These are phyloP conservation scores for Schizosaccharomyces versatilis DNA, from an alignment of 1,139 yeast genomes.

Conservation along the genomic window DNA sequence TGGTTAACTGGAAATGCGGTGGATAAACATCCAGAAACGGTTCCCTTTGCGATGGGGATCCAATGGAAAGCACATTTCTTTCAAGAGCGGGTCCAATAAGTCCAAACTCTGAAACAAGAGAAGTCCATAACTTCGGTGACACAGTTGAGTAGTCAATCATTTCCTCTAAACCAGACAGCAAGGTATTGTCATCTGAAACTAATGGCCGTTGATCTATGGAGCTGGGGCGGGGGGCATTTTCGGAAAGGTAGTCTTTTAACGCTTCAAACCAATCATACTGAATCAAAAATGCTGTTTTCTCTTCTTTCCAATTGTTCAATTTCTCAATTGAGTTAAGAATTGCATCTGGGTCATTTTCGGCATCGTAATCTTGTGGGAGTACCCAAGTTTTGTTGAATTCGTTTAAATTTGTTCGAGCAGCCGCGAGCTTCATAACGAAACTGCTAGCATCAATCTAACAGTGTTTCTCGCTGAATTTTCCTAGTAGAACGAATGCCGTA, in stretches of 20 bases:
- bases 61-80: background rate
- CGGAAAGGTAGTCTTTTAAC: background rate
- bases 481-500: no score
- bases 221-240: background rate
- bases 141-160: background rate
- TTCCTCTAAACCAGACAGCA: background rate
- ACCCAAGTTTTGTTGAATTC: no score
- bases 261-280: constrained; percentile 2
- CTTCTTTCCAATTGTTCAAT: background rate
- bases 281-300: background rate
- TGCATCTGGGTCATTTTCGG: background rate
- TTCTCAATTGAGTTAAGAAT: background rate
- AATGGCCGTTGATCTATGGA: background rate
- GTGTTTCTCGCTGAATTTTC: no score
- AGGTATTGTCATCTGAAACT: background rate
- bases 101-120: background rate
- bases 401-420: no score
- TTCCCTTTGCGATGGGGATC: background rate
- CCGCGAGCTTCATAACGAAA: no score
- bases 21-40: constrained; percentile 1
- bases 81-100: background rate
- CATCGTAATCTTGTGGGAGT: no score
- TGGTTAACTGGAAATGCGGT: background rate
- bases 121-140: background rate
- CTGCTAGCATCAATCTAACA: no score